Evolutionary conservation across 345 rosid genomes (phyloP).

Genomic region (Syzygium aqueum): DNA sequence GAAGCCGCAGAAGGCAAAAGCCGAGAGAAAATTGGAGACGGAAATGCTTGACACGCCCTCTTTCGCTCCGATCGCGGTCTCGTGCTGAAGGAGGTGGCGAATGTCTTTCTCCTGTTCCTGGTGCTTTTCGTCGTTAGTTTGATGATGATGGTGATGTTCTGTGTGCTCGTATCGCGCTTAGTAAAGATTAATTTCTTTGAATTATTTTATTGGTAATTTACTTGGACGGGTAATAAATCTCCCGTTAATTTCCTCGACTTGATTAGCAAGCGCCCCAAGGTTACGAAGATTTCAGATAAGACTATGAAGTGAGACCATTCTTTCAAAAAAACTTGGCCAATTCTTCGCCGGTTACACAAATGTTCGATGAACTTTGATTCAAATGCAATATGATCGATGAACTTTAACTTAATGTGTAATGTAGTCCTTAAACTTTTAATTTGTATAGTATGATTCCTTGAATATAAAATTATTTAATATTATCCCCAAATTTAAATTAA

Average conservation of each 20-base stretch:
- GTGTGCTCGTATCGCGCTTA: fast-evolving
- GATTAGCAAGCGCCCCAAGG: background rate
- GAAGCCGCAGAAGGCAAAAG: background rate
- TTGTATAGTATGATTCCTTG: no score
- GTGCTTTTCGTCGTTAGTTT: background rate
- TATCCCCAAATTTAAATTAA: no score
- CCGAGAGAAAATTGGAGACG: background rate
- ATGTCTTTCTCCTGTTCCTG: background rate
- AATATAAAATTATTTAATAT: no score
- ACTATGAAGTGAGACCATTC: no score
- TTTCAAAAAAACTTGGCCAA: no score
- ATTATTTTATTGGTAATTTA: background rate
- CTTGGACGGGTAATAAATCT: fast-evolving
- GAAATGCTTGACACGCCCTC: background rate
- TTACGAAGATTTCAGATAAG: no score
- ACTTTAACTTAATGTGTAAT: no score
- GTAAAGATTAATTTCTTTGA: background rate
- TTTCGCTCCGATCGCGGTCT: background rate
- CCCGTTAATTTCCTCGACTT: background rate
- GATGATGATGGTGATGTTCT: background rate
- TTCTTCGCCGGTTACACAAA: no score
- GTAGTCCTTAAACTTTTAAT: no score
- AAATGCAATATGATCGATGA: no score
- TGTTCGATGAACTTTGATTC: no score
- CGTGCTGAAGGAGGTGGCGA: background rate